Conservation (phyloP, 257 asterid species). For the Mitragyna speciosa region DNA sequence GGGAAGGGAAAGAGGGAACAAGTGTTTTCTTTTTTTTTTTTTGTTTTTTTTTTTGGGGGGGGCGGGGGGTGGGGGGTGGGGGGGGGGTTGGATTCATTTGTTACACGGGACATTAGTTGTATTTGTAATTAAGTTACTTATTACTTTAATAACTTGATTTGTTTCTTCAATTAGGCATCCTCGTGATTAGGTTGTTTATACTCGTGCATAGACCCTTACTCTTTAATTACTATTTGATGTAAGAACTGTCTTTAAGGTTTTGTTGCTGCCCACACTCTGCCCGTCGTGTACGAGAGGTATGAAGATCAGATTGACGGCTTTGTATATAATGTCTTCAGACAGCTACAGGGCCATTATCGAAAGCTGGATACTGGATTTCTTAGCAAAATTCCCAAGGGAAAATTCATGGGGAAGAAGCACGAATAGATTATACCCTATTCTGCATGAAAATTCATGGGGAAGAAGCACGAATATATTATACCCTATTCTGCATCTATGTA, state of each 20-base stretch:
- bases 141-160: neutral
- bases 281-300: constrained; percentile 72
- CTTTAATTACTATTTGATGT: neutral
- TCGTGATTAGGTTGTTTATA: neutral
- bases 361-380: constrained; percentile 66
- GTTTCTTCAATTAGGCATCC: no score
- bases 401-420: constrained; percentile 48
- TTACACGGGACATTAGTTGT: neutral
- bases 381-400: constrained; percentile 49
- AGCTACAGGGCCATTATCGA: constrained; percentile 54
- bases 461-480: no score
- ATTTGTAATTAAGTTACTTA: neutral
- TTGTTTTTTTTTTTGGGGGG: no score
- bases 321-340: constrained; percentile 40
- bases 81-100: no score
- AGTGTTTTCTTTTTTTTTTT: no score
- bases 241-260: constrained; percentile 43
- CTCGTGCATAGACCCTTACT: neutral
- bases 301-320: constrained; percentile 73
- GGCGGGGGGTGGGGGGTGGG: no score
- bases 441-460: neutral
- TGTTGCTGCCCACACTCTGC: constrained; percentile 78
- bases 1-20: neutral
- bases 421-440: constrained; percentile 29
- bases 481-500: no score